Percentiles rank a stretch among this genome's conserved stretches.
phyloP scores from a whole-genome alignment of 192 early-diverging fungal genomes.

The Haplosporangium gracile region DNA sequence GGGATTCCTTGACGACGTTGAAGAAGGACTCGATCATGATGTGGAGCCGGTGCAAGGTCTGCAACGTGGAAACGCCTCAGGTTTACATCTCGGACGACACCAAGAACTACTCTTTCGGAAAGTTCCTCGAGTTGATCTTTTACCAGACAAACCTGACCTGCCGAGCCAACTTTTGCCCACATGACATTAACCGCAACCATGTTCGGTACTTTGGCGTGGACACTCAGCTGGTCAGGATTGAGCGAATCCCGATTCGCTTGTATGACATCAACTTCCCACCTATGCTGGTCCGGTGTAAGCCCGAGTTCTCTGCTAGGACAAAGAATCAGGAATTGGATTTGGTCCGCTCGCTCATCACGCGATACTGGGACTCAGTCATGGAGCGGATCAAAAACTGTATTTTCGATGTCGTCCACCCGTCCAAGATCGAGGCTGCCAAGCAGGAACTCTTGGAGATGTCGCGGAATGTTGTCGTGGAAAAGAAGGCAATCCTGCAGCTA shows the following conservation, averaged over 20 bases:
- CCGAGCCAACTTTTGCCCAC: slow-evolving; percentile 81
- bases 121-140: slow-evolving; percentile 93
- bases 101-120: slow-evolving; percentile 97
- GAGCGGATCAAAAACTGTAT: slow-evolving; percentile 86
- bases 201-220: slow-evolving; percentile 87
- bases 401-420: slow-evolving; percentile 80
- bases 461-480: slow-evolving; percentile 79
- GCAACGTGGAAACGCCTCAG: slow-evolving; percentile 76
- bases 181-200: slow-evolving; percentile 87
- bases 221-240: slow-evolving; percentile 83
- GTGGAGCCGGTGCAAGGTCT: slow-evolving; percentile 91
- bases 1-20: slow-evolving; percentile 35
- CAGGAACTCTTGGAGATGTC: slow-evolving; percentile 78
- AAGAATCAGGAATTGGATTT: slow-evolving; percentile 82
- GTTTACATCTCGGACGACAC: slow-evolving; percentile 87
- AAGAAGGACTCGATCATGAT: slow-evolving; percentile 81
- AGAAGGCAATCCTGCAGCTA: slow-evolving; percentile 84
- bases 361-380: slow-evolving; percentile 90
- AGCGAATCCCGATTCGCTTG: slow-evolving; percentile 78
- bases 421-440: slow-evolving; percentile 78
- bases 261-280: slow-evolving; percentile 82
- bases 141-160: slow-evolving; percentile 80
- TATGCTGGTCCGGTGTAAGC: slow-evolving; percentile 70
- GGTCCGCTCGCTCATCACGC: slow-evolving; percentile 76
- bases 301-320: slow-evolving; percentile 72